Conservation (phyloP, 2,329 filamentous ascomycete genomes). For the Nigrospora osmanthi region DNA sequence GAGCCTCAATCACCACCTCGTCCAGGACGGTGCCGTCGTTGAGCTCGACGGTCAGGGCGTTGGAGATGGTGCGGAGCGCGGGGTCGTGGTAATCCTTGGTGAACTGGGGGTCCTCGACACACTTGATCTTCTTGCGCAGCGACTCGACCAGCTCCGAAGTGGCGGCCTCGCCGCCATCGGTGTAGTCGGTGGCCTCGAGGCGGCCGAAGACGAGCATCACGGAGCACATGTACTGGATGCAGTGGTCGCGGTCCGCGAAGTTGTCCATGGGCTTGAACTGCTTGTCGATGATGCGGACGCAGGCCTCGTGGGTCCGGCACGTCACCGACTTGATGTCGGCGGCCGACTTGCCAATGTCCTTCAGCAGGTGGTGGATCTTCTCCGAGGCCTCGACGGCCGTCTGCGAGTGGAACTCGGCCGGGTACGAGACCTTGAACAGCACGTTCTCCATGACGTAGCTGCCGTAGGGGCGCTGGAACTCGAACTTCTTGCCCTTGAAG, state of each 20-base stretch:
- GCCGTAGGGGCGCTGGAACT: constrained; percentile 93
- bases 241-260: constrained; percentile 98
- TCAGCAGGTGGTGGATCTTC: constrained; percentile 77
- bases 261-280: constrained; percentile 99
- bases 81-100: constrained; percentile 95
- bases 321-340: constrained; percentile 89
- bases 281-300: constrained; percentile 99
- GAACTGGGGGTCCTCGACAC: constrained; percentile 92
- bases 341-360: constrained; percentile 78
- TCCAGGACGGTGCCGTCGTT: constrained; percentile 89
- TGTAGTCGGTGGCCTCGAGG: constrained; percentile 88
- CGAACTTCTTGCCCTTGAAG: constrained; percentile 92
- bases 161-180: constrained; percentile 85
- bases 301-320: constrained; percentile 96
- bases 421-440: constrained; percentile 99
- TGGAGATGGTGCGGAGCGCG: constrained; percentile 88
- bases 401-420: constrained; percentile 98
- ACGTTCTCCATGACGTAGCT: constrained; percentile 99
- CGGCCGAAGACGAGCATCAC: constrained; percentile 95
- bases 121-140: constrained; percentile 87
- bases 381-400: constrained; percentile 93
- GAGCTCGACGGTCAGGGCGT: constrained; percentile 88
- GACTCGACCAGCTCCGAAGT: constrained; percentile 84
- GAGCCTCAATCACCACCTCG: constrained; percentile 88
- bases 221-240: constrained; percentile 98